Conservation (phyloP, 495 filamentous ascomycete species). For the Oidiodendron maius region DNA sequence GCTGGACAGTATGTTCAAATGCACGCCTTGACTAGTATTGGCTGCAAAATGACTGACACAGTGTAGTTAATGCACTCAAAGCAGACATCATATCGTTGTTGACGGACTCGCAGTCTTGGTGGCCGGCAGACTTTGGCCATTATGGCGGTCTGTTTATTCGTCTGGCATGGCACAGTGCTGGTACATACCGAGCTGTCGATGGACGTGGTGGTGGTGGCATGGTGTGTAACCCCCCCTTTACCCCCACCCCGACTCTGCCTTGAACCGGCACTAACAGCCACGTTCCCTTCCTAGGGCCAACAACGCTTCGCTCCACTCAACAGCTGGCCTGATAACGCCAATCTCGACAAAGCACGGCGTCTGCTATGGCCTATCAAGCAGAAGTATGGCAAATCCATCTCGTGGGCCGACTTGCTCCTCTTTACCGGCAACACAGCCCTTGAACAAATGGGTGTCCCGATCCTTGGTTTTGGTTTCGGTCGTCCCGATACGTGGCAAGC, state of each 20-base stretch:
- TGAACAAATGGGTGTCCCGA: slow-evolving; percentile 11
- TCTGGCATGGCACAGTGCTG: slow-evolving; percentile 14
- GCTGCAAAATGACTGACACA: neutral
- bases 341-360: slow-evolving; percentile 15
- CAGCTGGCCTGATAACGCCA: slow-evolving; percentile 17
- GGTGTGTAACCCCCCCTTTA: neutral
- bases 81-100: slow-evolving; percentile 10
- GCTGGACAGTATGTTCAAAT: slow-evolving; percentile 9
- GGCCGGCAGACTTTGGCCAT: slow-evolving; percentile 14
- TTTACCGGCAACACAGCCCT: slow-evolving; percentile 13
- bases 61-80: slow-evolving; percentile 6
- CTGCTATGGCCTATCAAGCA: slow-evolving; percentile 15
- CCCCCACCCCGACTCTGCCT: neutral
- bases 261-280: neutral
- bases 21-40: neutral
- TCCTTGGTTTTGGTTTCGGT: slow-evolving; percentile 11
- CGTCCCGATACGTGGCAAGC: slow-evolving; percentile 15
- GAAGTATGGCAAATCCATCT: slow-evolving; percentile 17
- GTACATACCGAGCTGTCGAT: slow-evolving; percentile 16
- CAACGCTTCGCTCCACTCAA: slow-evolving; percentile 17
- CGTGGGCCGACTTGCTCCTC: slow-evolving; percentile 15
- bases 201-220: slow-evolving; percentile 16
- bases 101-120: slow-evolving; percentile 12
- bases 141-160: slow-evolving; percentile 17
- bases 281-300: slow-evolving; percentile 5